phyloP scores from a whole-genome alignment of 108 stramenopile genomes.

The Licmophora abbreviata region DNA sequence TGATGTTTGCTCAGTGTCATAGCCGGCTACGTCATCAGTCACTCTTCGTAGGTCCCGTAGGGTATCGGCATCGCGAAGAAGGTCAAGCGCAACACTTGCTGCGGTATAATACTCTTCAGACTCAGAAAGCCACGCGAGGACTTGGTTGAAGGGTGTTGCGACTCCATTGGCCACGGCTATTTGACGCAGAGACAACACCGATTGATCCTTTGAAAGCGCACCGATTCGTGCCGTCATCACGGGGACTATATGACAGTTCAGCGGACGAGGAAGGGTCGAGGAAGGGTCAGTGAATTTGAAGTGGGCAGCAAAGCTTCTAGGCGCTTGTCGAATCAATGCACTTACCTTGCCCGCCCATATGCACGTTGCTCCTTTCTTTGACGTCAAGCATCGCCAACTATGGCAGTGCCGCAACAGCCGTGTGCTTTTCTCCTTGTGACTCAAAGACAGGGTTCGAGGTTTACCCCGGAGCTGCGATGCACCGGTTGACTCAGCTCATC shows the following conservation, averaged over 20 bases:
- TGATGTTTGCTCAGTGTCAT: conserved; percentile 32
- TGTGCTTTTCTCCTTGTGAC: conserved; percentile 45
- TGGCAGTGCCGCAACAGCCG: conserved; percentile 55
- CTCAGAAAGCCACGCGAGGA: conserved; percentile 69
- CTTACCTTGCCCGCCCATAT: conserved; percentile 42
- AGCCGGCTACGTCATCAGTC: conserved; percentile 26
- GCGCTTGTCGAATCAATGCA: background rate
- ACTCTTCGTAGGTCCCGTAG: conserved; percentile 49
- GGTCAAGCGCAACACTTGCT: conserved; percentile 57
- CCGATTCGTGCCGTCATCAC: background rate
- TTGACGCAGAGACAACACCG: conserved; percentile 37
- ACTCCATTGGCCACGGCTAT: conserved; percentile 35
- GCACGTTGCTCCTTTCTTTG: conserved; percentile 21
- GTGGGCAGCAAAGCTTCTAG: background rate
- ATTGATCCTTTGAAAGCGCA: background rate
- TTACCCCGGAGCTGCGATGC: background rate
- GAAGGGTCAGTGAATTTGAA: conserved; percentile 1
- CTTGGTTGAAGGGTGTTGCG: conserved; percentile 61
- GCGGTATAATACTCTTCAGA: conserved; percentile 67
- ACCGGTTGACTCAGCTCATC: conserved; percentile 12
- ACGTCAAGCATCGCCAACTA: conserved; percentile 64
- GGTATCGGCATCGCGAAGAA: conserved; percentile 52
- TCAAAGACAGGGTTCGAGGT: background rate
- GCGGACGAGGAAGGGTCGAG: background rate
- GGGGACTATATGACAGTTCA: conserved; percentile 1